Conservation (phyloP, 768 basidiomycete genomes). For the Gyrodon lividus region DNA sequence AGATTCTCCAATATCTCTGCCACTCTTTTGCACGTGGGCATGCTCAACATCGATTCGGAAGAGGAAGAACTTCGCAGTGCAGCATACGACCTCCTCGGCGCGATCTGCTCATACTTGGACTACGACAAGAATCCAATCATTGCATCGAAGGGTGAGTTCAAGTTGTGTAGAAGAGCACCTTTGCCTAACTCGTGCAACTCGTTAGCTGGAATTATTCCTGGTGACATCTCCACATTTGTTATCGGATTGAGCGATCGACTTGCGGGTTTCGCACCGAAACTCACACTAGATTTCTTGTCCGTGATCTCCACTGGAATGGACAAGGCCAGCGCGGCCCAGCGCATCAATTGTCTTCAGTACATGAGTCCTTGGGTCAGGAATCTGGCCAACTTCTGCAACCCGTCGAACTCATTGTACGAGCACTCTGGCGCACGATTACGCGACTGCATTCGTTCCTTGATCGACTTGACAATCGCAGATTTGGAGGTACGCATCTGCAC, state of each 20-base stretch:
- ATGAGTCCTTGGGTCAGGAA: conserved; percentile 90
- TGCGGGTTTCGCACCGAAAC: conserved; percentile 70
- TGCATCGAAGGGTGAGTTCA: conserved; percentile 59
- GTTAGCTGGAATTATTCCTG: conserved; percentile 68
- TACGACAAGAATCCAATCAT: conserved; percentile 73
- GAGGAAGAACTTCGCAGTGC: conserved; percentile 78
- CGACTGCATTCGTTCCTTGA: conserved; percentile 76
- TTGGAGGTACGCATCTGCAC: conserved; percentile 51
- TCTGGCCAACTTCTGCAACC: conserved; percentile 66
- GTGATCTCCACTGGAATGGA: conserved; percentile 73
- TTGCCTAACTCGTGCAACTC: conserved; percentile 4
- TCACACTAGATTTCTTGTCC: conserved; percentile 87
- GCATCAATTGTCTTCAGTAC: conserved; percentile 75
- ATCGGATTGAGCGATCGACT: conserved; percentile 67
- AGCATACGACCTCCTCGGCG: conserved; percentile 76
- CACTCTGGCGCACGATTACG: conserved; percentile 72
- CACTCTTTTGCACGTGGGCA: conserved; percentile 80
- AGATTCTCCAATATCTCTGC: conserved; percentile 84
- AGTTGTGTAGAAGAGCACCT: background rate
- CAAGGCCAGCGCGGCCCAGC: conserved; percentile 46
- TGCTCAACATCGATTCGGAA: conserved; percentile 71
- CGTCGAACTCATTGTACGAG: conserved; percentile 65
- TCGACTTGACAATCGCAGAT: conserved; percentile 71
- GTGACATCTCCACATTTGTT: conserved; percentile 62
- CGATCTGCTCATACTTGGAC: conserved; percentile 74